Evolutionary conservation across 2,329 filamentous ascomycete genomes (phyloP), one percentile per base, ranked within the genome.

Genomic region (Trichoderma polysporum): DNA sequence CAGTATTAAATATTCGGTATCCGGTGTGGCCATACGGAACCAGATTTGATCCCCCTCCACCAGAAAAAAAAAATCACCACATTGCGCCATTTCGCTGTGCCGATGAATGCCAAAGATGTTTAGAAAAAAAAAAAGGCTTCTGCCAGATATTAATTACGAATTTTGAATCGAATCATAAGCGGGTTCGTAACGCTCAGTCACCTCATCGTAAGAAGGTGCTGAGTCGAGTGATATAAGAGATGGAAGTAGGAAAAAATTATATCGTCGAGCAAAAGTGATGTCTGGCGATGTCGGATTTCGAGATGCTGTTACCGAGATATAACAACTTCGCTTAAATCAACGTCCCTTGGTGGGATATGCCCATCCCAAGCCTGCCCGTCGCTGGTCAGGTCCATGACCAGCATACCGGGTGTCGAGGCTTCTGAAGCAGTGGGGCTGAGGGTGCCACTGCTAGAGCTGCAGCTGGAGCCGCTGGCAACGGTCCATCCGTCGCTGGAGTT

Each of bases 401-500:
- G 69, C 69, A 76, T 73, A n/a, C 74, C 73, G 3, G 77, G 76
- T 7, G 78, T 73, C 2, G 76, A 73, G 49, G 82, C 80, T 58
- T 83, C 83, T 0, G 82, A 82, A 8, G 82, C 79, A 0, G 80
- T 81, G 8, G 84, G 84, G 71, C 83, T 85, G 67, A 84, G 71
- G n/a, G 82, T 81, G 22, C 81, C 83, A 70, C 81, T 83, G 56
- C 80, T 81, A 61, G 82, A 83, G 59, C 79, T 79, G 68, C 79
- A 82, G 76, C 91, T 87, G 0, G 91, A 95, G 64, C 89, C 93
- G 72, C 92, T 95, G 68, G 91, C 93, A 53, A 94, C 86, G 9
- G 93, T 94, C 93, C 93, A 97, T 74, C 95, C 93, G 72, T 97
- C 93, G 73, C 90, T 93, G 71, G 94, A 85, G 68, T 80, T 79